Base-by-base conservation (phyloP, 768 basidiomycete species). In the Amanita exitialis region DNA sequence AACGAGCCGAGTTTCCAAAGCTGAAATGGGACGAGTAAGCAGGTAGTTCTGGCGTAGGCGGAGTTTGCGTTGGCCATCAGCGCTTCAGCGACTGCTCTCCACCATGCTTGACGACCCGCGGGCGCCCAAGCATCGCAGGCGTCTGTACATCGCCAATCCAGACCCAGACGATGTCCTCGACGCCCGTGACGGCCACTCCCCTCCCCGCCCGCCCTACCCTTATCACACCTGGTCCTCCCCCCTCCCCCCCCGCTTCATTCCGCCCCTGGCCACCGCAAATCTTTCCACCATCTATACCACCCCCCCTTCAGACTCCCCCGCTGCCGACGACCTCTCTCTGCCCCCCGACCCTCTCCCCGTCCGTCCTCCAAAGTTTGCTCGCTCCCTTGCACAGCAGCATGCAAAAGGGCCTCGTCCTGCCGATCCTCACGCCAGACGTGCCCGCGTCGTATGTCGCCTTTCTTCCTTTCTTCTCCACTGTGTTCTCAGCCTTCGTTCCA, bases 1-100 rank as follows among this genome's bases (percentile, higher is more conserved):
- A 90, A 61, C 77, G 79, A 54, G 84, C 80, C 0, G 88, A 89
- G 41, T 90, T 88, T 70, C 89, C 89, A 6, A 81, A 79, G 76
- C 82, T 86, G 63, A 56, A 76, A n/a, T 13, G 56, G 62, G 62
- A 44, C 59, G 62, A 52, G 61, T 57, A n/a, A n/a, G n/a, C n/a
- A n/a, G n/a, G n/a, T n/a, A n/a, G n/a, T n/a, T n/a, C n/a, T n/a
- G n/a, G n/a, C n/a, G n/a, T n/a, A 52, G 45, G 57, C 35, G 54
- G 53, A 57, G 63, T 57, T 62, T 61, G 58, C 53, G 57, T 49
- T 47, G 48, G 61, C 58, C 49, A 55, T 65, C 61, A 58, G 62
- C 62, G 16, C 44, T n/a, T 20, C n/a, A 43, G 45, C 53, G 44
- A 53, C 47, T 52, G 20, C 54, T 34, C 54, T 45, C 54, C 57